These are phyloP conservation scores for Sporothrix inflata DNA, from an alignment of 2,329 filamentous ascomycete genomes.

Conservation along the genomic window DNA sequence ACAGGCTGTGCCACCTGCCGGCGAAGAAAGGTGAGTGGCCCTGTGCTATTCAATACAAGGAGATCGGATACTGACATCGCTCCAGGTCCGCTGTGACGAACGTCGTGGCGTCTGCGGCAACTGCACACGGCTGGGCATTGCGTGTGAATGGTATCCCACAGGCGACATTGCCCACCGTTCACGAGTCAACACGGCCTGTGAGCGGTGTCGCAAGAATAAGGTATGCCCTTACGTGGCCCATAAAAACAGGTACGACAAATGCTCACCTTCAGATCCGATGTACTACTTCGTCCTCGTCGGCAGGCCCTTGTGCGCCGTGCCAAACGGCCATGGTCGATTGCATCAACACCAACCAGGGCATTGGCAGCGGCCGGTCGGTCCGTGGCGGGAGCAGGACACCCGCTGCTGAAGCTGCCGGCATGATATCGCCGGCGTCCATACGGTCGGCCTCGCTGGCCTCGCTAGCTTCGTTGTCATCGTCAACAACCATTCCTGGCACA, in stretches of 20 bases:
- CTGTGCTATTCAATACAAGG: neutral
- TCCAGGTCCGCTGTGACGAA: constrained; percentile 24
- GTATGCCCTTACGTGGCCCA: no score
- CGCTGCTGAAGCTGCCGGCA: neutral
- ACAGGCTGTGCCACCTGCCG: constrained; percentile 26
- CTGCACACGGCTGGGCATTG: constrained; percentile 17
- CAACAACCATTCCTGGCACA: neutral
- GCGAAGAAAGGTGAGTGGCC: constrained; percentile 9
- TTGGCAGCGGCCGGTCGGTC: neutral
- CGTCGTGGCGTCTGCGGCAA: constrained; percentile 2
- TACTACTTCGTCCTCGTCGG: neutral
- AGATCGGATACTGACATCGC: neutral
- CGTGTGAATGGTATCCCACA: constrained; percentile 21
- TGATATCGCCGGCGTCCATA: neutral
- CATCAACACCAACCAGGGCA: constrained; percentile 19
- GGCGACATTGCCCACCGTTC: constrained; percentile 23
- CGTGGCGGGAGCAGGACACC: neutral
- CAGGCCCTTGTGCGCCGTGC: neutral
- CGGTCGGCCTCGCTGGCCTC: neutral
- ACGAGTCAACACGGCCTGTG: constrained; percentile 25
- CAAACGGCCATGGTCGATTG: constrained; percentile 9
- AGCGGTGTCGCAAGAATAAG: constrained; percentile 23
- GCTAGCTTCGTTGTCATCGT: neutral
- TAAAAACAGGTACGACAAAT: no score
- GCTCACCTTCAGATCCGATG: constrained; percentile 12